Conservation (phyloP, 2,329 filamentous ascomycete genomes). For the Xylariaceae sp. region DNA sequence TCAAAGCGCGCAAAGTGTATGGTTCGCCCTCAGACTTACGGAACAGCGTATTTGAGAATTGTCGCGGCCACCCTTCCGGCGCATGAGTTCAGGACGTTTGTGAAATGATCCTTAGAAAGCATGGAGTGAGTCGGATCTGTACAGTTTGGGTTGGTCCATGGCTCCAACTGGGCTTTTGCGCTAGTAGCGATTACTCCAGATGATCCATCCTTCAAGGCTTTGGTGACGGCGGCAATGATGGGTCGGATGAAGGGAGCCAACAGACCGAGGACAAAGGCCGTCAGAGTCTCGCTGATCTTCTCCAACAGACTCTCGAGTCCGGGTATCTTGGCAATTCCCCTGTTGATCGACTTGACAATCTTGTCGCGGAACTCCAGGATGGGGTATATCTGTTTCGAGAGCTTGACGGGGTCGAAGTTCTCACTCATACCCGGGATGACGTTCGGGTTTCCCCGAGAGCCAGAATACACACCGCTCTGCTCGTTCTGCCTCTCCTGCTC, state of each 20-base stretch:
- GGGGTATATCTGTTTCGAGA: conserved; percentile 78
- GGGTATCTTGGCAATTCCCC: conserved; percentile 83
- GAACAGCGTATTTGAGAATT: conserved; percentile 79
- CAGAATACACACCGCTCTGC: conserved; percentile 19
- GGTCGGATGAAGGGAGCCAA: conserved; percentile 88
- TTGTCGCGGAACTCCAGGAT: conserved; percentile 91
- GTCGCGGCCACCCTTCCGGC: conserved; percentile 66
- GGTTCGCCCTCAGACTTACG: too few species aligned
- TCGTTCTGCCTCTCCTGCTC: conserved; percentile 43
- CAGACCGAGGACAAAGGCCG: conserved; percentile 83
- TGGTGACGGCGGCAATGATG: conserved; percentile 80
- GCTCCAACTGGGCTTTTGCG: conserved; percentile 68
- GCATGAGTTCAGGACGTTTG: conserved; percentile 68
- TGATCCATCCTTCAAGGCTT: conserved; percentile 78
- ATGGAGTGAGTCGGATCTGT: conserved; percentile 77
- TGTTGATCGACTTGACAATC: conserved; percentile 79
- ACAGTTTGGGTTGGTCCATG: conserved; percentile 69
- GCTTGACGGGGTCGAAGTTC: conserved; percentile 70
- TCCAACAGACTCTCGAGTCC: conserved; percentile 86
- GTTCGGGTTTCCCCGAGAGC: conserved; percentile 41
- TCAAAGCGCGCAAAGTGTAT: too few species aligned
- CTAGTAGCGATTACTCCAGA: conserved; percentile 61
- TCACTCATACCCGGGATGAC: conserved; percentile 67
- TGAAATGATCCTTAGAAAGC: conserved; percentile 79
- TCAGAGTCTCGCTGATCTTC: conserved; percentile 87